Percentiles rank a stretch among this genome's conserved stretches.
These are phyloP conservation scores for Abrus precatorius DNA, from an alignment of 306 rosid species.

Conservation along the genomic window DNA sequence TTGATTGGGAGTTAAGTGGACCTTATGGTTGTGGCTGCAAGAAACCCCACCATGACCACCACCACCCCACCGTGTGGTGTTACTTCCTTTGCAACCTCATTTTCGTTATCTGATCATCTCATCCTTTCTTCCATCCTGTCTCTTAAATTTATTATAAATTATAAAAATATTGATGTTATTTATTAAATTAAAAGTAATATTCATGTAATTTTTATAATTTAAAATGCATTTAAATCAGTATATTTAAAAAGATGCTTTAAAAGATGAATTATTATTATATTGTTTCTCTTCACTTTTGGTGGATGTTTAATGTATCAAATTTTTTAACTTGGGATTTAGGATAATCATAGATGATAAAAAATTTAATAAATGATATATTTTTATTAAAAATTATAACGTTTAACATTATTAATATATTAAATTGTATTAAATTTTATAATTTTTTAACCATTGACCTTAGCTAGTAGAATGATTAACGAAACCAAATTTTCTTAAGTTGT, in stretches of 20 bases:
- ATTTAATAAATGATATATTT: neutral
- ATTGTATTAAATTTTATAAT: too few relatives aligned
- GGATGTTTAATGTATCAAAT: too few relatives aligned
- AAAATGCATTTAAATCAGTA: too few relatives aligned
- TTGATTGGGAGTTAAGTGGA: neutral
- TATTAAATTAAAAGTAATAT: too few relatives aligned
- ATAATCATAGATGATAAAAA: neutral
- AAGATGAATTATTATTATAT: too few relatives aligned
- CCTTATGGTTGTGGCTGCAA: slow-evolving; percentile 32
- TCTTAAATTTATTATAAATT: too few relatives aligned
- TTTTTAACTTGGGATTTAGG: too few relatives aligned
- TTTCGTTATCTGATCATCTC: slow-evolving; percentile 57
- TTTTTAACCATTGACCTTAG: neutral
- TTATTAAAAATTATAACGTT: neutral
- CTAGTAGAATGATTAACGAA: neutral
- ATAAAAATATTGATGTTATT: too few relatives aligned
- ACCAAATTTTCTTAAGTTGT: neutral
- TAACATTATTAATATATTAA: neutral
- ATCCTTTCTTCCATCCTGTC: too few relatives aligned
- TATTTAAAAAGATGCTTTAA: too few relatives aligned
- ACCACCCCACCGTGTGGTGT: slow-evolving; percentile 34
- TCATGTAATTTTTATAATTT: too few relatives aligned
- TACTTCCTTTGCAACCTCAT: slow-evolving; percentile 42
- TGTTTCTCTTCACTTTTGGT: neutral
- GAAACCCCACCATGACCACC: slow-evolving; percentile 51